These are phyloP conservation scores for Podaxis sp. DNA, from an alignment of 768 basidiomycete species.

Conservation along the genomic window DNA sequence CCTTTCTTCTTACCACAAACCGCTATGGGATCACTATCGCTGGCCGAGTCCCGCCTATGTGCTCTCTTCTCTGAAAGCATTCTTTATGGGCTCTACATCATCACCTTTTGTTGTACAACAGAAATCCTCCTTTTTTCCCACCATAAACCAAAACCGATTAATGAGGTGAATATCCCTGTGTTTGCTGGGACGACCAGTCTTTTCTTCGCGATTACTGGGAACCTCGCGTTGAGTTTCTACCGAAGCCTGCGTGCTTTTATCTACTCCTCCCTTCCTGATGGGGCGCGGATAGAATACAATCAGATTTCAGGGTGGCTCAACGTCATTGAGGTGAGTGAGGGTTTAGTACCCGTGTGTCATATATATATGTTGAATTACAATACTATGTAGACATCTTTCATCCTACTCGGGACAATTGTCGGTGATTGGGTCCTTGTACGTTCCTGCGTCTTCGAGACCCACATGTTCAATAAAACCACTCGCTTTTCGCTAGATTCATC, in stretches of 20 bases:
- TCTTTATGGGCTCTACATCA: constrained; percentile 11
- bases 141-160: background rate
- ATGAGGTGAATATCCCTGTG: constrained; percentile 6
- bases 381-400: background rate
- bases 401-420: constrained; percentile 4
- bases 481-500: constrained; percentile 1
- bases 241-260: constrained; percentile 7
- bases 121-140: constrained; percentile 6
- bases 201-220: constrained; percentile 1
- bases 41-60: constrained; percentile 8
- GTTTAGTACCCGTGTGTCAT: too few species aligned
- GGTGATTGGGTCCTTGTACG: constrained; percentile 7
- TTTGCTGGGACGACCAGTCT: constrained; percentile 4
- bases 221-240: constrained; percentile 4
- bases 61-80: constrained; percentile 8
- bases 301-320: constrained; percentile 7
- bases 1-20: background rate
- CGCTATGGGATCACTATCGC: constrained; percentile 6
- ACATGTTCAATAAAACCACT: background rate
- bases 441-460: background rate
- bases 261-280: background rate
- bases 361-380: background rate
- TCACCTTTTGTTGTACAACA: constrained; percentile 1
- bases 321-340: background rate
- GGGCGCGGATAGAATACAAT: background rate